Evolutionary conservation across 768 basidiomycete species (phyloP), one percentile per base, ranked within the genome.

Genomic region (Tricholomella constricta): DNA sequence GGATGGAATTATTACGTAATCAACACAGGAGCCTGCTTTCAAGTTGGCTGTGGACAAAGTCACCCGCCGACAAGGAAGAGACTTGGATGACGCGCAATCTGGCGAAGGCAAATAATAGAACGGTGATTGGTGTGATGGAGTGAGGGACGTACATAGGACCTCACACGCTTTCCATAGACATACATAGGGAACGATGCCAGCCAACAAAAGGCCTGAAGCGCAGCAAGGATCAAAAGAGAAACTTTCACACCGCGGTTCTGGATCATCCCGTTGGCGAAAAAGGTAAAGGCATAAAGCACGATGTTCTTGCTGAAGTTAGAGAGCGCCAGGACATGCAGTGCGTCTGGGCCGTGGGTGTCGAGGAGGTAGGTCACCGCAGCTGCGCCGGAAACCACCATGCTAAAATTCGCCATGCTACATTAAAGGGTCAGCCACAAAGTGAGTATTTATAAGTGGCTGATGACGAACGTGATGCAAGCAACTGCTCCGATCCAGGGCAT

Each of bases 401-500:
- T 75, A 62, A 74, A 75, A 62, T 78, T 75, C 38, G 70, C 67
- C 68, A 75, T 69, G 19, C 74, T 74, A 19, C 10, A 27, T 8
- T 23, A 25, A 34, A 12, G 17, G 35, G 20, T 26, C 31, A 38
- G 27, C n/a, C n/a, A n/a, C n/a, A n/a, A n/a, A n/a, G n/a, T n/a
- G n/a, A n/a, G n/a, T n/a, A n/a, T n/a, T n/a, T n/a, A n/a, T n/a
- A n/a, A n/a, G n/a, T n/a, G n/a, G n/a, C n/a, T n/a, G n/a, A n/a
- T 6, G 14, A 61, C 68, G 25, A 19, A 68, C 70, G 65, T 63
- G 35, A 69, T 69, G 42, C 74, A 73, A 8, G 71, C 68, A 14
- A 77, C 75, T 0, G 75, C 75, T 22, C 75, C 75, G 51, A 75
- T 77, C 75, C 75, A 77, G 2, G 74, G 74, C 72, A 77, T 75